phyloP scores from a whole-genome alignment of 202 grass and related monocot genomes.

The Schoenoplectus triqueter region DNA sequence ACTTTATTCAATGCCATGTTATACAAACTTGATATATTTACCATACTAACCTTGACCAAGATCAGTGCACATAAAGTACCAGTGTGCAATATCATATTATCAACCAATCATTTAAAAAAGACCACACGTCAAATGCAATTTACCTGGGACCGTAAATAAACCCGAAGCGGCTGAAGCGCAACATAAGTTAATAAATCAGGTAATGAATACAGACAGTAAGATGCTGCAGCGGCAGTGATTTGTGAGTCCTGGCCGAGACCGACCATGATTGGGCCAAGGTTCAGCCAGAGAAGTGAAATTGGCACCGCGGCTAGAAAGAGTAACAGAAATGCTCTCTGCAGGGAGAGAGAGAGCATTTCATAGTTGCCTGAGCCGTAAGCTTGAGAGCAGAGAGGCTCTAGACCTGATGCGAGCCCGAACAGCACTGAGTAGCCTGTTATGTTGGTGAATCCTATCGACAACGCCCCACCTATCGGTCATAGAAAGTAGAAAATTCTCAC shows the following conservation, averaged over 20 bases:
- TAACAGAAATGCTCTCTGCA: slow-evolving; percentile 76
- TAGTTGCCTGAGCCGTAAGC: slow-evolving; percentile 83
- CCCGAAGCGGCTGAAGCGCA: slow-evolving; percentile 82
- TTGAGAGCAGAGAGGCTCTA: slow-evolving; percentile 82
- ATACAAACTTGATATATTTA: background rate
- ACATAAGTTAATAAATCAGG: slow-evolving; percentile 75
- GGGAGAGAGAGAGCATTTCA: slow-evolving; percentile 76
- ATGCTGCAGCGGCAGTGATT: slow-evolving; percentile 69
- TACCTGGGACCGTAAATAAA: slow-evolving; percentile 84
- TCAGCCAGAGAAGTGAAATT: slow-evolving; percentile 85
- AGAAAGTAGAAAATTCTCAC: slow-evolving; percentile 38
- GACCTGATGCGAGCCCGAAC: slow-evolving; percentile 81
- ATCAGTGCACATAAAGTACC: background rate
- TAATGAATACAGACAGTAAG: slow-evolving; percentile 64
- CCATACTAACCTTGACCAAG: background rate
- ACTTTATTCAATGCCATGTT: background rate
- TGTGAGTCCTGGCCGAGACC: slow-evolving; percentile 77
- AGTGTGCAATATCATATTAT: background rate
- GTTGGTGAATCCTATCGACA: slow-evolving; percentile 94
- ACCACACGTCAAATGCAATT: background rate
- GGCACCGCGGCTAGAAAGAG: slow-evolving; percentile 65
- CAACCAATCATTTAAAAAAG: slow-evolving; percentile 16
- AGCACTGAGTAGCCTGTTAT: slow-evolving; percentile 93
- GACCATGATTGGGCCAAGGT: slow-evolving; percentile 76
- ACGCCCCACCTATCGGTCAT: slow-evolving; percentile 78